These are phyloP conservation scores for Boletus vinaceobasis DNA, from an alignment of 768 basidiomycete species.

Conservation along the genomic window DNA sequence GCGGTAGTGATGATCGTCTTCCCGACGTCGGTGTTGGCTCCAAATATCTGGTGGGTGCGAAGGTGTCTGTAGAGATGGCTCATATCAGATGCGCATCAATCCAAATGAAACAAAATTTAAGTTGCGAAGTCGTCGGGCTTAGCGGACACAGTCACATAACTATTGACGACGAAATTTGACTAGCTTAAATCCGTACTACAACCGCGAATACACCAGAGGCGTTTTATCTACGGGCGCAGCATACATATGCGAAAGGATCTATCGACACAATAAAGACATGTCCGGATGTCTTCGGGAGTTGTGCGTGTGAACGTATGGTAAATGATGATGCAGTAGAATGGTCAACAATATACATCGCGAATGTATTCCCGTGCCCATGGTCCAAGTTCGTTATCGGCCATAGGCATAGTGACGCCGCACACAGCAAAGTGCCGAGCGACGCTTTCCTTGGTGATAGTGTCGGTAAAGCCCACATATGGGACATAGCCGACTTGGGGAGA, in stretches of 20 bases:
- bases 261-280: slow-evolving; percentile 24
- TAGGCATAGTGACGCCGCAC: slow-evolving; percentile 37
- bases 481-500: slow-evolving; percentile 31
- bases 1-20: slow-evolving; percentile 90
- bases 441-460: slow-evolving; percentile 30
- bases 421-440: slow-evolving; percentile 42
- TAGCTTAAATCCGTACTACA: slow-evolving; percentile 19
- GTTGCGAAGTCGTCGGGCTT: neutral
- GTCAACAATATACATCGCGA: slow-evolving; percentile 28
- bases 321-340: neutral
- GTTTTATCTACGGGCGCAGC: slow-evolving; percentile 2
- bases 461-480: slow-evolving; percentile 31
- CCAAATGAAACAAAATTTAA: neutral
- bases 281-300: slow-evolving; percentile 23
- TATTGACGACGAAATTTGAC: neutral
- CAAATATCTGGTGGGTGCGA: slow-evolving; percentile 87
- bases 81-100: slow-evolving; percentile 40
- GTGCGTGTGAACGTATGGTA: slow-evolving; percentile 16
- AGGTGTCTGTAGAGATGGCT: slow-evolving; percentile 82
- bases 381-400: slow-evolving; percentile 35
- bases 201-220: slow-evolving; percentile 9
- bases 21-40: slow-evolving; percentile 95
- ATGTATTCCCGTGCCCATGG: slow-evolving; percentile 40
- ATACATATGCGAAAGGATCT: slow-evolving; percentile 2
- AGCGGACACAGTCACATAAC: neutral